Conservation (phyloP, 140 eudicot genomes). For the Flaveria floridana region DNA sequence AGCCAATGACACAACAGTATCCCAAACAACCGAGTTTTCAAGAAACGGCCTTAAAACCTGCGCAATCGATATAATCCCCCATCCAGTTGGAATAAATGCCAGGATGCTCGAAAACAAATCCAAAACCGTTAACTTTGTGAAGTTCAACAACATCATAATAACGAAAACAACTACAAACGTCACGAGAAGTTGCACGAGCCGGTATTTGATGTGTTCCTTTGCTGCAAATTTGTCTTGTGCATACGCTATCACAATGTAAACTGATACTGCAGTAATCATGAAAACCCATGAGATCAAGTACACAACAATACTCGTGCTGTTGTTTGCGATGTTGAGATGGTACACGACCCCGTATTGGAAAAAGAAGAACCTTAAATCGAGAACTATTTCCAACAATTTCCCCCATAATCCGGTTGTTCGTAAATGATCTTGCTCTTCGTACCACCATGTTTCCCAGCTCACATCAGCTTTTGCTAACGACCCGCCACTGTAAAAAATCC, state of each 20-base stretch:
- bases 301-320: slow-evolving; percentile 58
- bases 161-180: slow-evolving; percentile 45
- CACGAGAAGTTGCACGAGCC: slow-evolving; percentile 68
- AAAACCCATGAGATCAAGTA: slow-evolving; percentile 77
- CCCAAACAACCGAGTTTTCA: slow-evolving; percentile 70
- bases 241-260: slow-evolving; percentile 62
- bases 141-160: slow-evolving; percentile 49
- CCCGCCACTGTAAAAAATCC: slow-evolving; percentile 78
- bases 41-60: slow-evolving; percentile 88
- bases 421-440: slow-evolving; percentile 91
- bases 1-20: slow-evolving; percentile 80
- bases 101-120: slow-evolving; percentile 63
- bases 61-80: slow-evolving; percentile 84
- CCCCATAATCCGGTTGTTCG: slow-evolving; percentile 91
- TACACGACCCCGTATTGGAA: slow-evolving; percentile 90
- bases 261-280: slow-evolving; percentile 47
- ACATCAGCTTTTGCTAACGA: slow-evolving; percentile 67
- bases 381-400: slow-evolving; percentile 66
- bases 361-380: slow-evolving; percentile 81
- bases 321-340: slow-evolving; percentile 58
- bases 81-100: slow-evolving; percentile 93
- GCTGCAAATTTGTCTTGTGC: slow-evolving; percentile 75
- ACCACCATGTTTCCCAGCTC: slow-evolving; percentile 99
- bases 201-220: slow-evolving; percentile 62
- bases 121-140: slow-evolving; percentile 43